Evolutionary conservation across 345 rosid genomes (phyloP), one percentile per base, ranked within the genome.

Genomic region (Ailanthus altissimus): DNA sequence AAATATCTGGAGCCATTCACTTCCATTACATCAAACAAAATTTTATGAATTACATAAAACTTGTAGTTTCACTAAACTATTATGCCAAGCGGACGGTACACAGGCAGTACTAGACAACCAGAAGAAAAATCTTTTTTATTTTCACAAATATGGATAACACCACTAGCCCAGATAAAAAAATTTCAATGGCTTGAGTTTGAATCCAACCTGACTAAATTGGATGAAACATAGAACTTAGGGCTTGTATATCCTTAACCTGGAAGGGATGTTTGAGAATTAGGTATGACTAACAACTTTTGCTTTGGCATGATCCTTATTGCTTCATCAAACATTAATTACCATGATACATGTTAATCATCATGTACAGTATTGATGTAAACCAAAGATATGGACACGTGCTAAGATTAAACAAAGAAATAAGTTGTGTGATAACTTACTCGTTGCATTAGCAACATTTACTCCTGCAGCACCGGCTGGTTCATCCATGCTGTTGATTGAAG

Each of bases 401-500:
- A 78, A 20, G 32, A n/a, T 32, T 62, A 38, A 23, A 64, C 47
- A 36, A 54, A 43, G 70, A 66, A 21, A 32, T n/a, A 78, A 67
- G 58, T 18, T 2, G n/a, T 73, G 68, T 56, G 51, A 54, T 53
- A 77, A 82, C 81, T 53, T 81, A 89, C 90, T 81, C 86, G 81
- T 76, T 79, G 79, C 74, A 82, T 69, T 75, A 77, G 77, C 77
- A 62, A 78, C 81, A 73, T 83, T 82, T 51, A 45, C 77, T 80
- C 81, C 78, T 79, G 80, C 62, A 77, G 18, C 74, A 76, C 61
- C 79, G 77, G 71, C 86, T 77, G 82, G 80, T 80, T 84, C 84
- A 23, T 50, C 68, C 26, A 47, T 16, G 14, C 59, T 67, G 66
- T 59, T 15, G 46, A 77, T 32, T 66, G 78, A 74, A 21, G 62